phyloP scores from a whole-genome alignment of 2,329 filamentous ascomycete species.

The Aspergillus aculeatus region DNA sequence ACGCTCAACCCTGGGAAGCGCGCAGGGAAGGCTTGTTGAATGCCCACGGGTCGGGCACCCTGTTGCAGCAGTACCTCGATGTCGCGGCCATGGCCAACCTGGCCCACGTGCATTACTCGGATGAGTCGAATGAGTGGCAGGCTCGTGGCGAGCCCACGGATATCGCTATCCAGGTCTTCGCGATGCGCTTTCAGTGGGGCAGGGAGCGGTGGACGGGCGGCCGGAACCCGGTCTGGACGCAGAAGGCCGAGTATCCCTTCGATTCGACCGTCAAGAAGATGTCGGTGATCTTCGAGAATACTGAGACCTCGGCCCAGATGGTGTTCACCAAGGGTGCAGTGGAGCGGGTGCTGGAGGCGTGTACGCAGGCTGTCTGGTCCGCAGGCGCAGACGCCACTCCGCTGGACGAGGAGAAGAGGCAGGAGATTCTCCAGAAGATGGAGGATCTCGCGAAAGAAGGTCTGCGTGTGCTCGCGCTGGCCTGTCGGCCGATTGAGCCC shows the following conservation, averaged over 20 bases:
- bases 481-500: slow-evolving; percentile 39
- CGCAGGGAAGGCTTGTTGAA: slow-evolving; percentile 24
- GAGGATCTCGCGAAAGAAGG: slow-evolving; percentile 65
- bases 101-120: slow-evolving; percentile 58
- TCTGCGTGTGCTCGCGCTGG: slow-evolving; percentile 67
- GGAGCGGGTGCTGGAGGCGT: slow-evolving; percentile 65
- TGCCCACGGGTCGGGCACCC: slow-evolving; percentile 1
- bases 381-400: slow-evolving; percentile 38
- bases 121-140: slow-evolving; percentile 57
- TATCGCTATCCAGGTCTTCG: slow-evolving; percentile 73
- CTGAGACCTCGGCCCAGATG: slow-evolving; percentile 24
- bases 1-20: not conserved
- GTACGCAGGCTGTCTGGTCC: slow-evolving; percentile 52
- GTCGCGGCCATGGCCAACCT: slow-evolving; percentile 66
- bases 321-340: slow-evolving; percentile 56
- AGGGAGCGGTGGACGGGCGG: slow-evolving; percentile 53
- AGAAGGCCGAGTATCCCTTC: slow-evolving; percentile 69
- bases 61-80: slow-evolving; percentile 58
- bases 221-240: slow-evolving; percentile 53
- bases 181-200: slow-evolving; percentile 66
- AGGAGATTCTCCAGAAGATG: slow-evolving; percentile 65
- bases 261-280: slow-evolving; percentile 75
- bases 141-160: slow-evolving; percentile 69
- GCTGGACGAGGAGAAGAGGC: slow-evolving; percentile 54
- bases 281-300: slow-evolving; percentile 63